Conservation (phyloP, 225 moss, liverwort and hornwort species). For the Polytrichum commune region DNA sequence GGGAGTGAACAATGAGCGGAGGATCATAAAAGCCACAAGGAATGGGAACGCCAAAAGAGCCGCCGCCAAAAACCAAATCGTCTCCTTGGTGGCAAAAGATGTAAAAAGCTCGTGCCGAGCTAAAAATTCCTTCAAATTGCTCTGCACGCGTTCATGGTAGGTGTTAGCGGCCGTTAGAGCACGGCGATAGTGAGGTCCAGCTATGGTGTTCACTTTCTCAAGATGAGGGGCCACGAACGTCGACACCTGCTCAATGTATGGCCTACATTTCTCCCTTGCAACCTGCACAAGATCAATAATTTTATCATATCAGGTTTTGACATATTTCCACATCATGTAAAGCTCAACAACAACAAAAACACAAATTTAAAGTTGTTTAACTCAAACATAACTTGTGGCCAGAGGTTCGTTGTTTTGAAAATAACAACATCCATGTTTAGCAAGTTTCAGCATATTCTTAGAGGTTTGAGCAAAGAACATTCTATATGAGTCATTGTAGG, state of each 20-base stretch:
- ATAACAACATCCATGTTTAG: too few relatives aligned
- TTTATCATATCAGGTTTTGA: too few relatives aligned
- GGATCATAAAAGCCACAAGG: slow-evolving; percentile 22
- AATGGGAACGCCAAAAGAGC: slow-evolving; percentile 45
- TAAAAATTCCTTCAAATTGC: slow-evolving; percentile 17
- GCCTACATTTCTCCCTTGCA: slow-evolving; percentile 30
- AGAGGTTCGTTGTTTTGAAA: too few relatives aligned
- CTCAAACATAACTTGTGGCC: too few relatives aligned
- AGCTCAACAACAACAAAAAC: too few relatives aligned
- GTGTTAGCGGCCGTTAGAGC: slow-evolving; percentile 21
- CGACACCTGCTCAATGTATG: slow-evolving; percentile 31
- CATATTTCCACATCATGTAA: too few relatives aligned
- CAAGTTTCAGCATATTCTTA: too few relatives aligned
- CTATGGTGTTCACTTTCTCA: slow-evolving; percentile 42
- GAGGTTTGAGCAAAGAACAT: too few relatives aligned
- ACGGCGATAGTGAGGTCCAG: slow-evolving; percentile 45
- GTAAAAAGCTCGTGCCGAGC: slow-evolving; percentile 12
- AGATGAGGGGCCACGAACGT: slow-evolving; percentile 39
- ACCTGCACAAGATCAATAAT: slow-evolving; percentile 12
- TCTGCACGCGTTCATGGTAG: slow-evolving; percentile 40
- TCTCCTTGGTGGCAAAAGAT: slow-evolving; percentile 17
- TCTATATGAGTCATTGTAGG: too few relatives aligned
- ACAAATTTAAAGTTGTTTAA: too few relatives aligned
- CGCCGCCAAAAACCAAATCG: slow-evolving; percentile 37
- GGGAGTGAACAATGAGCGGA: slow-evolving; percentile 23